Conservation (phyloP, 1,284 basidiomycete genomes). For the Ganoderma sp. region DNA sequence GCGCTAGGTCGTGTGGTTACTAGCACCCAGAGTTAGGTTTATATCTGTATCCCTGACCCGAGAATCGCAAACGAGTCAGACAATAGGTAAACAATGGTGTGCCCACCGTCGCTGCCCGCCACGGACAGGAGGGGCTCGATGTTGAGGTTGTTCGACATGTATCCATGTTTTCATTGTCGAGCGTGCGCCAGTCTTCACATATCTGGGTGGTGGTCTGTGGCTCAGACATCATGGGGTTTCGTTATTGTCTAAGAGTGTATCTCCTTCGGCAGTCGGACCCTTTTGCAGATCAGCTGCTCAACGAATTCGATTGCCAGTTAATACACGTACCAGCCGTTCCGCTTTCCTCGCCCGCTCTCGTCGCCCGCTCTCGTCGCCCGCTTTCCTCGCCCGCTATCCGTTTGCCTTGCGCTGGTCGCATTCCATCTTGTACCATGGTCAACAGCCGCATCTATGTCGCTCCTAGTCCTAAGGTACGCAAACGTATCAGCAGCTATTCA, state of each 20-base stretch:
- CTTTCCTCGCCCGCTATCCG: background rate
- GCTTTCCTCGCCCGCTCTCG: background rate
- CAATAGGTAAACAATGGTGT: background rate
- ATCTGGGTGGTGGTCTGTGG: no score
- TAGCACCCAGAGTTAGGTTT: background rate
- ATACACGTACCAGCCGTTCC: background rate
- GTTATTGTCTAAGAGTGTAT: no score
- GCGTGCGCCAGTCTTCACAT: background rate
- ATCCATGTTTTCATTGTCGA: no score
- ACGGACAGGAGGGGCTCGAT: no score
- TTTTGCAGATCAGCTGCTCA: no score
- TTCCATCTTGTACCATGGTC: background rate
- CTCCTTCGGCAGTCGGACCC: no score
- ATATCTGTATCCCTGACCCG: background rate
- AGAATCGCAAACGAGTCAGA: background rate
- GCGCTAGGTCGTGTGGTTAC: background rate
- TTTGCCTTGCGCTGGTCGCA: background rate
- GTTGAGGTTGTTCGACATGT: no score
- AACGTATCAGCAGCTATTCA: background rate
- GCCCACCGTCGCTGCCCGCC: background rate
- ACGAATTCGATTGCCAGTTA: background rate
- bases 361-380: background rate
- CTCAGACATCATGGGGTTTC: no score
- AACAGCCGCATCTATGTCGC: slow-evolving; percentile 1
- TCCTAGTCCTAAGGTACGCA: background rate